These are phyloP conservation scores for Gossypium bickii DNA, from an alignment of 345 rosid genomes.

Conservation along the genomic window DNA sequence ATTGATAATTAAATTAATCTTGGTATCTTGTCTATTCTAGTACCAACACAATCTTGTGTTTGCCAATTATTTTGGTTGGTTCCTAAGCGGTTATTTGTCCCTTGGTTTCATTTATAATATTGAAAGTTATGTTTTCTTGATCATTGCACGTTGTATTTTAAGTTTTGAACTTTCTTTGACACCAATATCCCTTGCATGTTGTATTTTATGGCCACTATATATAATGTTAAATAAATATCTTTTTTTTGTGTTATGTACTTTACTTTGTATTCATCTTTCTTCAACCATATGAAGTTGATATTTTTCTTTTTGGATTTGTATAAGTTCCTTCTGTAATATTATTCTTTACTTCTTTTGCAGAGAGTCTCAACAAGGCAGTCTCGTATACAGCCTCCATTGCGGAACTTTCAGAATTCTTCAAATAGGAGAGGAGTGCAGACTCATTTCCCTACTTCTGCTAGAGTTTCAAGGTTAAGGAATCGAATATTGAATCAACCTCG, in stretches of 20 bases:
- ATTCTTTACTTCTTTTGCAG: constrained; percentile 25
- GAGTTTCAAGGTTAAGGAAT: constrained; percentile 49
- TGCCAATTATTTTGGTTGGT: background rate
- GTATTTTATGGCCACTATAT: background rate
- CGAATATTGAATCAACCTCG: constrained; percentile 39
- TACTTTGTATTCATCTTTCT: background rate
- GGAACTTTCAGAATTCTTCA: constrained; percentile 34
- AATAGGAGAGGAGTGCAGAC: constrained; percentile 46
- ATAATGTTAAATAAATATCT: background rate
- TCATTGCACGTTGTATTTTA: background rate
- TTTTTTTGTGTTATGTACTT: constrained; percentile 4
- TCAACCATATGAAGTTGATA: background rate
- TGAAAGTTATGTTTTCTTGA: background rate
- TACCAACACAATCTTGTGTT: background rate
- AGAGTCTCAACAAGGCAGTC: constrained; percentile 34
- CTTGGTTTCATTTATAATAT: constrained; percentile 3
- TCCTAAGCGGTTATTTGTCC: background rate
- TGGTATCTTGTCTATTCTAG: background rate
- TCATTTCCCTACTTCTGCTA: constrained; percentile 35
- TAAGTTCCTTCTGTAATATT: constrained; percentile 1
- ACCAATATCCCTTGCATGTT: background rate
- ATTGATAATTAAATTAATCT: background rate
- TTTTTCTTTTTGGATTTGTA: background rate
- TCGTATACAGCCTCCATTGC: constrained; percentile 36
- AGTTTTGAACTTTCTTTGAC: background rate